A percentile compares a stretch with the other conserved stretches of the same genome.
These are phyloP conservation scores for Albophoma yamanashiensis DNA, from an alignment of 2,329 filamentous ascomycete genomes.

Conservation along the genomic window DNA sequence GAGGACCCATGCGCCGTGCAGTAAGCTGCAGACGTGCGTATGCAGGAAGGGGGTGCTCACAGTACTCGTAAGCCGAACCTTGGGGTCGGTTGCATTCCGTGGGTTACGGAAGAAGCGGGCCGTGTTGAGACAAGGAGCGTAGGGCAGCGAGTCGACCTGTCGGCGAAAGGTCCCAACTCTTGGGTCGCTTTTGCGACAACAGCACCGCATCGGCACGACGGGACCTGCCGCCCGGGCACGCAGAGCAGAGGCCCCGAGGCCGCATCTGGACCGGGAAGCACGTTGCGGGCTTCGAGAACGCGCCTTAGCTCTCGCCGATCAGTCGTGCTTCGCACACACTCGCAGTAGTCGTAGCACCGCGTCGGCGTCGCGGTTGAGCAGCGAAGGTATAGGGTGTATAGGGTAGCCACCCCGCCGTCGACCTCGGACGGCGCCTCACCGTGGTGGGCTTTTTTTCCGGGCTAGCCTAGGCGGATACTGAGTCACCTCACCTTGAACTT, in stretches of 20 bases:
- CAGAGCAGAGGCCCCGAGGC: background rate
- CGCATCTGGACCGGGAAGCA: background rate
- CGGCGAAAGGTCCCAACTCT: background rate
- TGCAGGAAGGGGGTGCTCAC: background rate
- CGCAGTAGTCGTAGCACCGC: no score
- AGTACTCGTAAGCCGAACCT: background rate
- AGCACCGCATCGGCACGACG: background rate
- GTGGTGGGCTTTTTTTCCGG: constrained; percentile 11
- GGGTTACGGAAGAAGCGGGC: background rate
- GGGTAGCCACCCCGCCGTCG: constrained; percentile 3
- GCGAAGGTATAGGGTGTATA: background rate
- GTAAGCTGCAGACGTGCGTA: background rate
- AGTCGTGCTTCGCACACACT: no score
- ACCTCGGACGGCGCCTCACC: constrained; percentile 8
- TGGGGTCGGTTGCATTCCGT: background rate
- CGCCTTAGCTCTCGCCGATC: no score
- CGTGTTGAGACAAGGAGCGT: background rate
- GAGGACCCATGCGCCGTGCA: background rate
- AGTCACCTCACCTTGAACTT: constrained; percentile 18
- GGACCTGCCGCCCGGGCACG: background rate
- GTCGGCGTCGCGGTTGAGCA: no score
- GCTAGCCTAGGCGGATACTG: constrained; percentile 15
- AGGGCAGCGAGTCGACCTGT: background rate
- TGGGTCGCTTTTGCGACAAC: no score
- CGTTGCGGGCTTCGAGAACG: no score